Evolutionary conservation across 2,329 filamentous ascomycete species (phyloP).

Genomic region (Pyrenophora graminea): DNA sequence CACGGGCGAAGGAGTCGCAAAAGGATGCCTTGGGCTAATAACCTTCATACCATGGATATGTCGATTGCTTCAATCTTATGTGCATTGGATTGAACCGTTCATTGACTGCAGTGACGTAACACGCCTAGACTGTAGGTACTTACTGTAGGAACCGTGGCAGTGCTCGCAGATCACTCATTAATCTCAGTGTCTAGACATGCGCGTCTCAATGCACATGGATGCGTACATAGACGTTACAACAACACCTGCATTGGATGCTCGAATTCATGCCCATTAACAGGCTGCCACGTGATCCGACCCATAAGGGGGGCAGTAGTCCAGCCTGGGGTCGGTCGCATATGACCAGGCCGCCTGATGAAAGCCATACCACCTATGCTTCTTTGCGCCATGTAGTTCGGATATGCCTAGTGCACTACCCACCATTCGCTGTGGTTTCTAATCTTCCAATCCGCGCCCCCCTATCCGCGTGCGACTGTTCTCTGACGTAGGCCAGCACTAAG

Average conservation of each 20-base stretch:
- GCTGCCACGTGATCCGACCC: constrained; percentile 6
- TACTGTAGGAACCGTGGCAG: too few relatives aligned
- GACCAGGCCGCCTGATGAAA: constrained; percentile 27
- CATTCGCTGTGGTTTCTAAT: constrained; percentile 2
- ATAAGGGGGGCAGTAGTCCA: constrained; percentile 14
- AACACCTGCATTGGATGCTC: too few relatives aligned
- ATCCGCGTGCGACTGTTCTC: constrained; percentile 30
- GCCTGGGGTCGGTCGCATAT: constrained; percentile 15
- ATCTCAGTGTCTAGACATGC: too few relatives aligned
- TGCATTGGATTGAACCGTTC: neutral
- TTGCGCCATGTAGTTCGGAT: constrained; percentile 20
- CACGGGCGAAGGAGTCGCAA: too few relatives aligned
- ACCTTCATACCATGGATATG: neutral
- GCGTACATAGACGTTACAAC: too few relatives aligned
- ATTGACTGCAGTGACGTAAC: neutral
- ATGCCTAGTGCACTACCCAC: neutral
- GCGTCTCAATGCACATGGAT: too few relatives aligned
- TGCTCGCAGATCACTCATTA: too few relatives aligned
- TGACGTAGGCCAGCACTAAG: constrained; percentile 32
- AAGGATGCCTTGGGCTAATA: neutral
- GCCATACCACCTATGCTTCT: constrained; percentile 11
- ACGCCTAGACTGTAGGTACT: too few relatives aligned
- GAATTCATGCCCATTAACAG: too few relatives aligned
- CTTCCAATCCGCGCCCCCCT: constrained; percentile 13
- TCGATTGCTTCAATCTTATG: neutral